Evolutionary conservation across 1,284 basidiomycete species (phyloP), one percentile per base, ranked within the genome.

Genomic region (Coriolopsis trogii): DNA sequence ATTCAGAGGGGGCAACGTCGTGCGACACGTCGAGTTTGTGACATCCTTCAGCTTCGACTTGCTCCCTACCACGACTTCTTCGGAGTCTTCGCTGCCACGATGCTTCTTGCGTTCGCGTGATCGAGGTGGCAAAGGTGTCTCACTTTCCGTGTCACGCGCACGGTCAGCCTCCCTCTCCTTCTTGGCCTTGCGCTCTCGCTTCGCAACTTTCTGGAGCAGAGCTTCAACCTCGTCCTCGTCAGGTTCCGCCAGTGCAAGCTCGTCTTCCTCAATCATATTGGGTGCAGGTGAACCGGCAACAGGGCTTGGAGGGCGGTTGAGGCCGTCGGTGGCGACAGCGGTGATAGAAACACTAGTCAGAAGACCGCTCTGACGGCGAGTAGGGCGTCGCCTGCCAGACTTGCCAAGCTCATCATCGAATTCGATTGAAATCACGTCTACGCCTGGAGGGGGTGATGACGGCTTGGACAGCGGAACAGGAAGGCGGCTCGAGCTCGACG

Each of bases 341-440:
- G 69, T 66, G 50, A 65, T 62, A 9, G 71, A 63, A 49, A 65
- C 55, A 41, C 61, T 62, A 3, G 72, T 75, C 53, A 90, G 67
- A 38, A 89, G 68, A 6, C 87, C 87, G 59, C 87, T 89, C 68
- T 85, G 85, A 41, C 87, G 73, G 55, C 87, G 74, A 48, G 78
- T 71, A 7, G 78, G 64, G 53, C 81, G 84, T 29, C 79, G 74
- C 63, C 80, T 84, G 30, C 72, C 66, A 5, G 61, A 54, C 45
- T 67, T 65, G 28, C 44, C 66, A 45, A 62, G 67, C 25, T 66
- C 54, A 15, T 70, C 66, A 29, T 66, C 64, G 30, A 70, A 63
- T n/a, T 67, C 65, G 7, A 68, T 57, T n/a, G 63, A 56, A 1
- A 64, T 50, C 5, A 64, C 50, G 4, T 63, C 63, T 20, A 63